Evolutionary conservation across 306 rosid genomes (phyloP).

Genomic region (Adenanthera pavonina): DNA sequence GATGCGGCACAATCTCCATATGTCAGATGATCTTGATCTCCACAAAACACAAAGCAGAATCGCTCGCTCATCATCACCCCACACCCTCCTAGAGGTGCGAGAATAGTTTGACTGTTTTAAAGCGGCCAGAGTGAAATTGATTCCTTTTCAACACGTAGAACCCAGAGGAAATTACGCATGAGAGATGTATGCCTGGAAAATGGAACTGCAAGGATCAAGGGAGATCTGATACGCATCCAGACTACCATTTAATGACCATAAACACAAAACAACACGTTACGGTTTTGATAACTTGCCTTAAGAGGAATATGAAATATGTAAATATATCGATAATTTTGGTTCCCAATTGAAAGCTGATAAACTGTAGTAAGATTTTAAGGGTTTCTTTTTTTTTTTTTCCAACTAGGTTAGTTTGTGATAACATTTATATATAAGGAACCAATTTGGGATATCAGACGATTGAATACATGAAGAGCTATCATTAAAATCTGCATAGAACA

Average conservation of each 20-base stretch:
- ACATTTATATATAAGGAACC: slow-evolving; percentile 18
- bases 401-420: neutral
- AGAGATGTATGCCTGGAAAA: slow-evolving; percentile 64
- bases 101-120: slow-evolving; percentile 57
- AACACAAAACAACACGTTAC: slow-evolving; percentile 5
- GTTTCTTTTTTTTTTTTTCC: neutral
- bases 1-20: slow-evolving; percentile 98
- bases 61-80: slow-evolving; percentile 79
- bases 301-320: neutral
- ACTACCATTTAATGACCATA: neutral
- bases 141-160: slow-evolving; percentile 56
- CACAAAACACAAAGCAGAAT: slow-evolving; percentile 62
- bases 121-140: slow-evolving; percentile 98
- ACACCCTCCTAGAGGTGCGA: slow-evolving; percentile 98
- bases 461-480: slow-evolving; percentile 7
- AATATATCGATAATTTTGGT: neutral
- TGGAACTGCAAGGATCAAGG: slow-evolving; percentile 10
- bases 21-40: slow-evolving; percentile 74
- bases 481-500: neutral
- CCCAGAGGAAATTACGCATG: slow-evolving; percentile 53
- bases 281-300: neutral
- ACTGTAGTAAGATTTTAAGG: neutral
- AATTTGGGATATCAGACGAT: slow-evolving; percentile 10
- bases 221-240: slow-evolving; percentile 22
- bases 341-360: neutral